Evolutionary conservation across 164 flowering plant genomes (phyloP).

Genomic region (Piper longum): DNA sequence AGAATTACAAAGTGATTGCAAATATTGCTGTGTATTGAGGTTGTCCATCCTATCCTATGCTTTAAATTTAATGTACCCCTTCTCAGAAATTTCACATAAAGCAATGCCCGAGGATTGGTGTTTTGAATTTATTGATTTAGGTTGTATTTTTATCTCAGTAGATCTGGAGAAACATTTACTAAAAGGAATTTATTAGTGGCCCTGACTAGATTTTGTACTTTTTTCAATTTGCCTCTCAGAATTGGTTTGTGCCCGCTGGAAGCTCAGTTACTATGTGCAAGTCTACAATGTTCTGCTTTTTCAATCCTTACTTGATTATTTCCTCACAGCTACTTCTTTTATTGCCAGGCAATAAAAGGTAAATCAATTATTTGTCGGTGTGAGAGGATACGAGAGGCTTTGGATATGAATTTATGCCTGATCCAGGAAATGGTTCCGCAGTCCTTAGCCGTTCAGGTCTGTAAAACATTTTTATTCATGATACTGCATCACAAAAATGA

Average conservation of each 20-base stretch:
- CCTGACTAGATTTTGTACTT: neutral
- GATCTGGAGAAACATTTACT: too few species aligned
- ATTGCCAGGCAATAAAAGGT: constrained; percentile 61
- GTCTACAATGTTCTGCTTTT: neutral
- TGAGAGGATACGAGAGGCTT: constrained; percentile 27
- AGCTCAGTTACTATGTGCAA: too few species aligned
- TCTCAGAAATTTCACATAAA: neutral
- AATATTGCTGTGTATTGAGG: neutral
- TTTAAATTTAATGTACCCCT: too few species aligned
- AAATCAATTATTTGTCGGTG: constrained; percentile 35
- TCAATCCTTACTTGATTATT: neutral
- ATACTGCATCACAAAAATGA: too few species aligned
- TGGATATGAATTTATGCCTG: constrained; percentile 42
- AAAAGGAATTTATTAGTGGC: neutral
- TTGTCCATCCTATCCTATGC: neutral
- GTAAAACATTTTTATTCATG: constrained; percentile 4
- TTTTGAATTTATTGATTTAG: too few species aligned
- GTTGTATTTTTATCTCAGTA: too few species aligned
- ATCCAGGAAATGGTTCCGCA: constrained; percentile 64
- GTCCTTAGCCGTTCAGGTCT: constrained; percentile 52
- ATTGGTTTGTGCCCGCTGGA: neutral
- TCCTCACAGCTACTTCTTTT: neutral
- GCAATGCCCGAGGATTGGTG: too few species aligned
- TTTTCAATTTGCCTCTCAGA: neutral
- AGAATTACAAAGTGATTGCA: neutral